Base-by-base conservation (phyloP, 148 eudicot genomes). In the Polygonum maritimum region DNA sequence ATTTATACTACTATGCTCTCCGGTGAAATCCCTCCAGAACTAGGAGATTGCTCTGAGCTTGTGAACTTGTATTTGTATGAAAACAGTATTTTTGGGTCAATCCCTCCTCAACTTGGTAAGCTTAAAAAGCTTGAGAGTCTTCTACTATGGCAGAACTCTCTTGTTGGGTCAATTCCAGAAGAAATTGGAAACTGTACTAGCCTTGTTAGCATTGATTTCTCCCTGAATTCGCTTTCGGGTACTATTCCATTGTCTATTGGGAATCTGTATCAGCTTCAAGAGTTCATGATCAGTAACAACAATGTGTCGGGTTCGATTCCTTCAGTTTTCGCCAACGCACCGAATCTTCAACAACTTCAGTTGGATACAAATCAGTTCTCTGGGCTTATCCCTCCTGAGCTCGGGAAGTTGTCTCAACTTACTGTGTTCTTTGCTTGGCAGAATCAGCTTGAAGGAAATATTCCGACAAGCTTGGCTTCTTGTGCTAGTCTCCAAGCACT, bases 271-370 rank as follows among this genome's bases (percentile, higher is more conserved):
- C 54, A 78, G 73, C 90, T 92, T 21, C 48, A 87, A 70, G 97
- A 92, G 80, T 84, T 92, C 33, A 90, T 92, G 97, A 79, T 92
- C 63, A 89, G 92, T 72, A 81, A 87, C 78, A 92, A 92, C 73
- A 92, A 92, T 62, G 76, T 92, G n/a, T 85, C 92, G 22, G 97
- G 97, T 76, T 80, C 94, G 5, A 92, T 92, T 9, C 97, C 97
- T 22, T 48, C 82, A 1, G 85, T 77, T 22, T 79, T 92, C 21
- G 81, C 89, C 15, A 89, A 92, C 33, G 82, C 85, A 3, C 80
- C 85, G 0, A 86, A 80, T 57, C 74, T 92, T 18, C 57, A 76
- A 2, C 94, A 92, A 49, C 79, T 92, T 4, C 94, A 92, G 80
- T 74, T 92, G 31, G 97, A 92, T 80, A 84, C 85, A 0, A 92